Conservation (phyloP, 345 rosid genomes). For the Gossypium herbaceum region DNA sequence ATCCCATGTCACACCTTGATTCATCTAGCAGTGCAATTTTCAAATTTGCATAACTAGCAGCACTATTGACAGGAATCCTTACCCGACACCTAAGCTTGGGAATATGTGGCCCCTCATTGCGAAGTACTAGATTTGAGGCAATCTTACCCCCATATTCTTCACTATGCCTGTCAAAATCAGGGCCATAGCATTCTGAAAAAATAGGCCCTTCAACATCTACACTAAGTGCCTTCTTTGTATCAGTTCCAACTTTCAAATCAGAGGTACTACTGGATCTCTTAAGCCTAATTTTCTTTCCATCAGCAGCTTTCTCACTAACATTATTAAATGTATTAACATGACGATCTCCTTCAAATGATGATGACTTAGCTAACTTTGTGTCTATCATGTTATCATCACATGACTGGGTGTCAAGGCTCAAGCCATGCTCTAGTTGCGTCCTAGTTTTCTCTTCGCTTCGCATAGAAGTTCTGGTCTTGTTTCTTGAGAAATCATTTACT, state of each 20-base stretch:
- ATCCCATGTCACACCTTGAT: constrained; percentile 12
- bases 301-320: constrained; percentile 24
- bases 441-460: constrained; percentile 37
- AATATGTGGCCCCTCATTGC: constrained; percentile 43
- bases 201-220: constrained; percentile 59
- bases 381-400: constrained; percentile 21
- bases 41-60: constrained; percentile 12
- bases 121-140: constrained; percentile 35
- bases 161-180: constrained; percentile 41
- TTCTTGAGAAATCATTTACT: constrained; percentile 25
- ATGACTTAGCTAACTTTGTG: constrained; percentile 24
- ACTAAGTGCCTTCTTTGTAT: constrained; percentile 37
- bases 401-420: constrained; percentile 33
- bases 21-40: constrained; percentile 11
- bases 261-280: constrained; percentile 89
- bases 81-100: constrained; percentile 81
- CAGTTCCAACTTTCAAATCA: constrained; percentile 50
- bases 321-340: constrained; percentile 24
- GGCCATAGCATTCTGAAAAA: constrained; percentile 69
- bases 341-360: constrained; percentile 30
- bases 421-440: constrained; percentile 30
- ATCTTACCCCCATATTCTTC: constrained; percentile 31
- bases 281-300: constrained; percentile 55
- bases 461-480: constrained; percentile 24
- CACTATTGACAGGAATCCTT: constrained; percentile 28